Conservation (phyloP, 805 yeast species). For the Ogataea glucozyma region DNA sequence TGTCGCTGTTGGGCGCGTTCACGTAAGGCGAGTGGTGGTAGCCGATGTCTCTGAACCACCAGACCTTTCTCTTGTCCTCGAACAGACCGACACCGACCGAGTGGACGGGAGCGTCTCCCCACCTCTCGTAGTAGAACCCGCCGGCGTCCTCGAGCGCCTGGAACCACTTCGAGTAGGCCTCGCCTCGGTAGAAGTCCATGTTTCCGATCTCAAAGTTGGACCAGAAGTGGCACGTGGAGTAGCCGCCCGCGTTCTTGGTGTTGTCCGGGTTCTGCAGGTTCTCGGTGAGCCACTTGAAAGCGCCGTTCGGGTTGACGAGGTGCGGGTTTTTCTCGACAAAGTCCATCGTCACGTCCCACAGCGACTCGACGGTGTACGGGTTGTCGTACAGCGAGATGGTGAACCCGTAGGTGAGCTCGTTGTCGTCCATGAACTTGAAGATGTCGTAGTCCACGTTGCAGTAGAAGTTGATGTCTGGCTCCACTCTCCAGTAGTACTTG, state of each 20-base stretch:
- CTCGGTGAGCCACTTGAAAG: constrained; percentile 73
- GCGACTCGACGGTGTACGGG: constrained; percentile 64
- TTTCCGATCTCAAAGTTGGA: constrained; percentile 81
- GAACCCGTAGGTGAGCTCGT: constrained; percentile 72
- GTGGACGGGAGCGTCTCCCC: constrained; percentile 61
- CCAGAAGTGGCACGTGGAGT: constrained; percentile 89
- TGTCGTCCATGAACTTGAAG: constrained; percentile 78
- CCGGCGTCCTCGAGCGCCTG: constrained; percentile 68
- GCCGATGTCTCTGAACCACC: constrained; percentile 57
- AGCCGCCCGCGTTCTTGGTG: constrained; percentile 46
- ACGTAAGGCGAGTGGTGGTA: constrained; percentile 50
- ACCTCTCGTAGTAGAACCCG: constrained; percentile 78
- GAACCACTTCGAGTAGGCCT: constrained; percentile 67
- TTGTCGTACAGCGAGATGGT: constrained; percentile 70
- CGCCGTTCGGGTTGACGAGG: constrained; percentile 57
- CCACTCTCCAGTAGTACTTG: constrained; percentile 93
- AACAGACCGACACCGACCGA: constrained; percentile 50
- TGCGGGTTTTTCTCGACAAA: constrained; percentile 63
- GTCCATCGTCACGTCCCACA: constrained; percentile 72
- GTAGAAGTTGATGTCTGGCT: constrained; percentile 72
- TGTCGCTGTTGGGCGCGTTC: constrained; percentile 44
- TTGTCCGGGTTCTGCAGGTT: constrained; percentile 58
- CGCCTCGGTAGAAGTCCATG: constrained; percentile 70
- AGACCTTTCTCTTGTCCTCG: constrained; percentile 46
- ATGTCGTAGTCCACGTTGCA: constrained; percentile 82